phyloP scores from a whole-genome alignment of 1,139 yeast genomes.

The Geotrichum aggregatum region DNA sequence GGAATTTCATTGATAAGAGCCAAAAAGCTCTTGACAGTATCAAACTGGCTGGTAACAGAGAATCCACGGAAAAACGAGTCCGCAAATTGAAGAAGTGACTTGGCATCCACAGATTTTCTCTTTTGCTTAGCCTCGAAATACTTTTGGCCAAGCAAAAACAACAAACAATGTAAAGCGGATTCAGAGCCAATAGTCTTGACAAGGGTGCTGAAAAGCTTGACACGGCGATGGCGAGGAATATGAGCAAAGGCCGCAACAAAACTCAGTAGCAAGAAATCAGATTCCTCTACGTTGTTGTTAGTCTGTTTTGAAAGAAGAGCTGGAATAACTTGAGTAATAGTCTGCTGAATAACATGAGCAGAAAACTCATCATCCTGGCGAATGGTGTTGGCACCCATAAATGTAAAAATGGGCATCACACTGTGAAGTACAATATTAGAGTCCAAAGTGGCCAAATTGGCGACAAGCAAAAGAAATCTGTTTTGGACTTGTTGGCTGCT shows the following conservation, averaged over 20 bases:
- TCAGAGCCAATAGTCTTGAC: slow-evolving; percentile 71
- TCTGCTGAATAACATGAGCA: slow-evolving; percentile 85
- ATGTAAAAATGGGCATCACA: slow-evolving; percentile 97
- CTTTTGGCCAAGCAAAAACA: slow-evolving; percentile 78
- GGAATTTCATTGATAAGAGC: slow-evolving; percentile 34
- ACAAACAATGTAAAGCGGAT: slow-evolving; percentile 60
- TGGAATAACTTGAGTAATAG: slow-evolving; percentile 85
- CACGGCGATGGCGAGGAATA: slow-evolving; percentile 94
- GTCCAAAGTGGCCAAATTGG: slow-evolving; percentile 79
- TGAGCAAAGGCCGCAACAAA: slow-evolving; percentile 92
- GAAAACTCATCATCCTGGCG: slow-evolving; percentile 97
- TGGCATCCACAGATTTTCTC: slow-evolving; percentile 62
- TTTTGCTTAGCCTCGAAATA: slow-evolving; percentile 52
- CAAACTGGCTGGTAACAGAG: slow-evolving; percentile 62
- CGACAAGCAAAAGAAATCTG: slow-evolving; percentile 73
- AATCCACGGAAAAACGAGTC: slow-evolving; percentile 65
- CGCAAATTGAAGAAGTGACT: slow-evolving; percentile 65
- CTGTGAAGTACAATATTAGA: slow-evolving; percentile 92
- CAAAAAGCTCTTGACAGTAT: slow-evolving; percentile 54
- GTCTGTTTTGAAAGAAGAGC: slow-evolving; percentile 69
- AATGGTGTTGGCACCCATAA: slow-evolving; percentile 97
- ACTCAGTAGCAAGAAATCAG: slow-evolving; percentile 79
- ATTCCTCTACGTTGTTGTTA: slow-evolving; percentile 53
- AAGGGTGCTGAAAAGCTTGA: slow-evolving; percentile 72
- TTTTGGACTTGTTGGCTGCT: slow-evolving; percentile 94